Base-by-base conservation (phyloP, 1,284 basidiomycete species). In the Meripilus lineatus region DNA sequence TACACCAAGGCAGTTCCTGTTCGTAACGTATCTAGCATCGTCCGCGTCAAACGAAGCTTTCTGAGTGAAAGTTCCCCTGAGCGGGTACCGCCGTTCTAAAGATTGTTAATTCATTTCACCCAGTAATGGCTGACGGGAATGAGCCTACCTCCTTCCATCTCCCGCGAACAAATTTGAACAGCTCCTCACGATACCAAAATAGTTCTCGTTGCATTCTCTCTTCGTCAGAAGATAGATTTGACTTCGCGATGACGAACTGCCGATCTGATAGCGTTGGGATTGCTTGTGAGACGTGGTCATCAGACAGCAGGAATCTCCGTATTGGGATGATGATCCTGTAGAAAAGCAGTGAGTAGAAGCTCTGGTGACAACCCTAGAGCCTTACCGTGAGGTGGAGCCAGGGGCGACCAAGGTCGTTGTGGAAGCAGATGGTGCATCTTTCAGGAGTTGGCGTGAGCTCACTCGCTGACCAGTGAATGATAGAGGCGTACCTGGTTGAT, bases 121-220 rank as follows among this genome's bases (percentile, higher is more conserved):
- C 6, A 3, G 33, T 15, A 30, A 5, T 41, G 32, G 24, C 21
- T 10, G 28, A 7, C 14, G 23, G 21, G 13, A 41, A 45, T 24
- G 32, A 45, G 21, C 72, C 50, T 48, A 89, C 90, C 75, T 97
- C 93, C 56, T 75, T 78, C 94, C 94, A 98, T 11, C 68, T 71
- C 7, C 84, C 85, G 15, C 66, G 69, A 5, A 96, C 62, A 34
- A 69, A 67, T 33, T 77, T 75, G 54, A 96, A 77, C 10, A 98
- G 67, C 50, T 84, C 80, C 60, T 98, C 89, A 23, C 93, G 76
- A 59, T 93, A 94, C 95, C 94, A 98, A 67, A 98, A 98, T 13
- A 93, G 62, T 56, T 90, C 84, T 26, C 82, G 73, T 54, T 88
- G 82, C 7, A 70, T 59, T 30, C 67, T 70, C 49, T 84, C 74